phyloP scores from a whole-genome alignment of 106 monocot species.

The Ottelia alismoides region DNA sequence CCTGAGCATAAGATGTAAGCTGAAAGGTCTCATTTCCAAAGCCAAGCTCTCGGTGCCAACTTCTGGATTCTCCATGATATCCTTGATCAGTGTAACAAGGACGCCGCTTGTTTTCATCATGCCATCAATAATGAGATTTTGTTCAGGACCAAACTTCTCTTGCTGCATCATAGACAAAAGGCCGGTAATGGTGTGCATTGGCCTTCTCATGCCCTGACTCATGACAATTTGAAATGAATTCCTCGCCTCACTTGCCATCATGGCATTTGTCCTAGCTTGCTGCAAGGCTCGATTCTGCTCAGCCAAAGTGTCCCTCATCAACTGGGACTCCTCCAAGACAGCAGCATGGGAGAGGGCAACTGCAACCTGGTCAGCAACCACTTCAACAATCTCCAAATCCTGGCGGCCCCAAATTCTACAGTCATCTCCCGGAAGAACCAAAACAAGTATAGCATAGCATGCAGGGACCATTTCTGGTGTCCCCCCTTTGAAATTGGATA shows the following conservation, averaged over 20 bases:
- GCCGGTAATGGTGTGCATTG: slow-evolving; percentile 43
- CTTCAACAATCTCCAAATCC: slow-evolving; percentile 56
- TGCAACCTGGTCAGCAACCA: slow-evolving; percentile 66
- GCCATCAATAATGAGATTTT: slow-evolving; percentile 28
- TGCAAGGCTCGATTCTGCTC: slow-evolving; percentile 45
- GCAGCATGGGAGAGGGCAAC: slow-evolving; percentile 73
- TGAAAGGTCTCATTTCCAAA: slow-evolving; percentile 33
- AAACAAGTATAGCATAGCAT: slow-evolving; percentile 49
- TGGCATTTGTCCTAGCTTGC: slow-evolving; percentile 26
- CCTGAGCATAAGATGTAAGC: slow-evolving; percentile 35
- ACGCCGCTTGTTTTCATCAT: slow-evolving; percentile 36
- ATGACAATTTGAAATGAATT: slow-evolving; percentile 46
- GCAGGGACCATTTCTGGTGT: slow-evolving; percentile 37
- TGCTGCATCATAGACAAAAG: slow-evolving; percentile 53
- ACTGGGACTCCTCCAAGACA: slow-evolving; percentile 55
- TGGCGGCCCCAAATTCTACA: slow-evolving; percentile 34
- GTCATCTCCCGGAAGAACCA: slow-evolving; percentile 39
- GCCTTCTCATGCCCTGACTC: slow-evolving; percentile 55
- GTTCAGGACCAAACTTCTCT: slow-evolving; percentile 36
- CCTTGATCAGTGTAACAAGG: slow-evolving; percentile 37
- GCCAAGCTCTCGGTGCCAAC: slow-evolving; percentile 19
- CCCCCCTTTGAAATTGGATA: slow-evolving; percentile 50
- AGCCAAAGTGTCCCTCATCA: slow-evolving; percentile 45
- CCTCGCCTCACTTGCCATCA: slow-evolving; percentile 59
- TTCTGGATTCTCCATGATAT: slow-evolving; percentile 36